phyloP scores from a whole-genome alignment of 345 rosid genomes.

The Euphorbia lathyris region DNA sequence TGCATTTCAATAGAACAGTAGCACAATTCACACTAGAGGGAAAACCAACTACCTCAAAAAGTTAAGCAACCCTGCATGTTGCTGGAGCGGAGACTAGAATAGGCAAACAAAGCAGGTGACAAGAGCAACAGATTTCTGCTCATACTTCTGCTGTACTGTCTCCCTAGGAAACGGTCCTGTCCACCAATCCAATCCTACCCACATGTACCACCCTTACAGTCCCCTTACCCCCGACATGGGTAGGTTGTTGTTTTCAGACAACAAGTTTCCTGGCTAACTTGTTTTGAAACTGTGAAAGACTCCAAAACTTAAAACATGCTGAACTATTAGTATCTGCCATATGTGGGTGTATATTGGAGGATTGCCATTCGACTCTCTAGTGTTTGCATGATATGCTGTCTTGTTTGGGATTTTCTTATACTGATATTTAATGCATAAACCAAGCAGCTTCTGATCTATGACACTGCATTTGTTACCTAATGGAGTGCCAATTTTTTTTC shows the following conservation, averaged over 20 bases:
- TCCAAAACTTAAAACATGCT: neutral
- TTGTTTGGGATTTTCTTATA: neutral
- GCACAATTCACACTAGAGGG: too few species aligned
- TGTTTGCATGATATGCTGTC: constrained; percentile 4
- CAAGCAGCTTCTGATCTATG: neutral
- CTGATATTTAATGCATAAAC: neutral
- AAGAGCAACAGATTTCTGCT: too few species aligned
- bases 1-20: too few species aligned
- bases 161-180: too few species aligned
- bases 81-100: too few species aligned
- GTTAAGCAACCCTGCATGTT: too few species aligned
- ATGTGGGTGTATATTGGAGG: neutral
- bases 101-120: too few species aligned
- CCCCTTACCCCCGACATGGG: too few species aligned
- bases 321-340: neutral
- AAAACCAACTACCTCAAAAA: too few species aligned
- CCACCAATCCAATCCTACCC: too few species aligned
- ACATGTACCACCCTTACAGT: too few species aligned
- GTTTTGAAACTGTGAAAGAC: neutral
- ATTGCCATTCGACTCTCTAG: neutral
- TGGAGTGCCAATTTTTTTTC: constrained; percentile 2
- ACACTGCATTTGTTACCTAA: constrained; percentile 1
- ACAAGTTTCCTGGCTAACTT: neutral
- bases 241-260: neutral
- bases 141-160: too few species aligned